Evolutionary conservation across 345 rosid genomes (phyloP).

Genomic region (Aegle marmelos): DNA sequence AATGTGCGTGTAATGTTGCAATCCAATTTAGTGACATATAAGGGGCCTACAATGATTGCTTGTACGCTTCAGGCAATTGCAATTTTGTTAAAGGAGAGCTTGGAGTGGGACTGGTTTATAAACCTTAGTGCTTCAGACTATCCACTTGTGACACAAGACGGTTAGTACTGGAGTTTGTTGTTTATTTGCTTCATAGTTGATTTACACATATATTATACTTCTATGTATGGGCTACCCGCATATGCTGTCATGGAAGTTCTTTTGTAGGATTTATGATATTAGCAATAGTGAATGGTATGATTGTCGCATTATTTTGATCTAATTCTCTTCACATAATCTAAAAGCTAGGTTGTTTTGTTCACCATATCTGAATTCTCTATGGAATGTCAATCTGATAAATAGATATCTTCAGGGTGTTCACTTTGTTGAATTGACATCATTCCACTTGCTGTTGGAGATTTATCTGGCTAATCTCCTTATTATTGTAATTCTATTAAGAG

Average conservation of each 20-base stretch:
- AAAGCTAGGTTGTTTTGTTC: slow-evolving; percentile 1
- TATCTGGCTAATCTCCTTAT: neutral
- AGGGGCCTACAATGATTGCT: slow-evolving; percentile 95
- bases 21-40: slow-evolving; percentile 87
- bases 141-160: slow-evolving; percentile 93
- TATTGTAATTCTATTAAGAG: neutral
- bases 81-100: slow-evolving; percentile 71
- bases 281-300: neutral
- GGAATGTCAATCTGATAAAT: neutral
- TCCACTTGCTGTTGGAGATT: neutral
- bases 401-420: neutral
- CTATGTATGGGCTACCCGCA: neutral
- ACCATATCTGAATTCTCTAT: neutral
- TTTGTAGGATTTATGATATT: neutral
- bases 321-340: neutral
- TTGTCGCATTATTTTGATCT: neutral
- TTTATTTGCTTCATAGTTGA: neutral
- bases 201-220: slow-evolving; percentile 2
- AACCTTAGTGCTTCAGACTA: slow-evolving; percentile 94
- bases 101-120: slow-evolving; percentile 94
- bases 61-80: slow-evolving; percentile 90
- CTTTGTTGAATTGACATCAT: neutral
- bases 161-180: slow-evolving; percentile 41
- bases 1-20: slow-evolving; percentile 91
- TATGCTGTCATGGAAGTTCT: neutral